Percentiles rank a stretch among this genome's conserved stretches.
These are phyloP conservation scores for Claviceps sp. DNA, from an alignment of 2,329 filamentous ascomycete genomes.

Conservation along the genomic window DNA sequence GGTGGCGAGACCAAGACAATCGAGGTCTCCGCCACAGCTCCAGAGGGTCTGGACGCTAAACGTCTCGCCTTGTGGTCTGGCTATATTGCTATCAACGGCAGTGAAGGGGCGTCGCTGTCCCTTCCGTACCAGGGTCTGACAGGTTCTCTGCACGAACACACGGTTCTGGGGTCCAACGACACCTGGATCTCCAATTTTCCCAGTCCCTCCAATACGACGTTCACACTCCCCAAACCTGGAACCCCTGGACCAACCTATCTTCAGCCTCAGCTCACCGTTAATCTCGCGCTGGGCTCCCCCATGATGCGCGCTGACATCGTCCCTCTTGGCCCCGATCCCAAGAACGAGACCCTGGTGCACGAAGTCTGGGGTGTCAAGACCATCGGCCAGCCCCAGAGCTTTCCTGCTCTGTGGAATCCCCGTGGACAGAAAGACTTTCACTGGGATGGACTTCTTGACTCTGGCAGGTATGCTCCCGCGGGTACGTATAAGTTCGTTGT, in stretches of 20 bases:
- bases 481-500: slow-evolving; percentile 37
- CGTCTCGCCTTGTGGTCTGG: slow-evolving; percentile 8
- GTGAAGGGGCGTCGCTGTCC: slow-evolving; percentile 22
- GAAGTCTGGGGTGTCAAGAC: slow-evolving; percentile 25
- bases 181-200: slow-evolving; percentile 20
- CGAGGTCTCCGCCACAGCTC: slow-evolving; percentile 3
- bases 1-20: slow-evolving; percentile 4
- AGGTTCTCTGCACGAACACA: slow-evolving; percentile 19
- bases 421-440: slow-evolving; percentile 13
- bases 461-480: slow-evolving; percentile 32
- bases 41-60: slow-evolving; percentile 1
- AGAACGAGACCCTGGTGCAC: slow-evolving; percentile 11
- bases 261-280: slow-evolving; percentile 26
- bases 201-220: slow-evolving; percentile 25
- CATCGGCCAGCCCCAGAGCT: slow-evolving; percentile 28
- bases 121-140: slow-evolving; percentile 28
- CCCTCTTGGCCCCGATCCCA: slow-evolving; percentile 15
- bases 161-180: slow-evolving; percentile 12
- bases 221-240: slow-evolving; percentile 27
- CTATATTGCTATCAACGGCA: slow-evolving; percentile 17
- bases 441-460: slow-evolving; percentile 34
- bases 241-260: slow-evolving; percentile 16
- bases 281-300: slow-evolving; percentile 31
- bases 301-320: slow-evolving; percentile 32
- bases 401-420: slow-evolving; percentile 22